A percentile compares a stretch with the other conserved stretches of the same genome.
Conservation (phyloP, 2,329 filamentous ascomycete genomes). For the Dryadomyces sulphureus region DNA sequence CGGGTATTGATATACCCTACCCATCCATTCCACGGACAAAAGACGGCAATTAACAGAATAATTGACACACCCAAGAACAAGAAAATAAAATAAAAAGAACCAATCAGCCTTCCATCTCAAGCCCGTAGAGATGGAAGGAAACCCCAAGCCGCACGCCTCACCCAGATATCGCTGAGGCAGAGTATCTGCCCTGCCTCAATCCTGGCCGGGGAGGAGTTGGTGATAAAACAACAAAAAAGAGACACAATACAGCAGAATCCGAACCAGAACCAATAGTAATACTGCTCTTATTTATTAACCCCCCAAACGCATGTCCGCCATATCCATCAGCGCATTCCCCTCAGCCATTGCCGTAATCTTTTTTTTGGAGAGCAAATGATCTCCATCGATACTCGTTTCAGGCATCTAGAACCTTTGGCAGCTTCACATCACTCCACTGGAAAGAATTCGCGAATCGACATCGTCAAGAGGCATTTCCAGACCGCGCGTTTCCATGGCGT, state of each 20-base stretch:
- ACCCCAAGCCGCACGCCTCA: neutral
- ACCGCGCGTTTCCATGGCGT: constrained; percentile 21
- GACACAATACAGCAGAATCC: neutral
- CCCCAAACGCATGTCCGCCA: neutral
- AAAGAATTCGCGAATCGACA: constrained; percentile 23
- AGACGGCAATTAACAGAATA: neutral
- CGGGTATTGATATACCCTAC: neutral
- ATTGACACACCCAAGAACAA: neutral
- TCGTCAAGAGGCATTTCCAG: constrained; percentile 24
- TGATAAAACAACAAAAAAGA: neutral
- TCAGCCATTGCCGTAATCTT: too few species aligned
- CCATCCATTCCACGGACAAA: neutral
- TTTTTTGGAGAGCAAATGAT: too few species aligned
- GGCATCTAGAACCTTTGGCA: too few species aligned
- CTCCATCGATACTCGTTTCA: too few species aligned
- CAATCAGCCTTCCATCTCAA: neutral
- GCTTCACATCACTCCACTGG: constrained; percentile 21
- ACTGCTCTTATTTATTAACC: neutral
- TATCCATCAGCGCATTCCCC: neutral
- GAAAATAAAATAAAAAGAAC: neutral
- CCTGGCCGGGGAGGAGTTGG: neutral
- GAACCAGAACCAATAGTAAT: neutral
- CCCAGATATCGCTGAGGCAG: neutral
- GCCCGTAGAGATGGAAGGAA: neutral
- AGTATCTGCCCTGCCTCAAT: neutral